Evolutionary conservation across 2,329 filamentous ascomycete species (phyloP), one percentile per base, ranked within the genome.

Genomic region (Monilinia fructigena): DNA sequence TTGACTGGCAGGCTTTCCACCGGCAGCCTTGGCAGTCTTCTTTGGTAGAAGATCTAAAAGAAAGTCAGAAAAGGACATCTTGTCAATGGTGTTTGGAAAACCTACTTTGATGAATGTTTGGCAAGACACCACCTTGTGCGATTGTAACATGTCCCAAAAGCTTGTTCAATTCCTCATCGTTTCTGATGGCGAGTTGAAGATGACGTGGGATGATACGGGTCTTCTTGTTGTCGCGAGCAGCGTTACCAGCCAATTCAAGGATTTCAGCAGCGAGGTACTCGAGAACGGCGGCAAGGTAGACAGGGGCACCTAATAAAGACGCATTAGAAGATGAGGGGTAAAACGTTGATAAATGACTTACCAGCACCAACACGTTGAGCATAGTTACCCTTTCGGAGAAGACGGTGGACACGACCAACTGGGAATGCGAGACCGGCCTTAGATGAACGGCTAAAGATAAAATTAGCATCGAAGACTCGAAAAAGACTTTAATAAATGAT

Each of bases 141-240:
- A 97, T 97, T 79, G 93, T 97, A 82, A 97, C 93, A 80, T 96
- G 92, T 67, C 93, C 93, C 72, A 97, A 86, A 70, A 96, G 89
- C 88, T 97, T 98, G 91, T 98, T 97, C 91, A 98, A 82, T 83
- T 99, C 95, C 87, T 98, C 94, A 81, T 98, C 94, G 84, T 97
- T 97, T 78, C 95, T 90, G 85, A 99, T 99, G 82, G 95, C 95
- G 75, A 99, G 92, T 85, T 99, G 95, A 58, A 99, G 88, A 82
- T 99, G 95, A 82, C 95, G 93, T 73, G 95, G 95, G 70, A 98
- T 99, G 84, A 99, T 99, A 90, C 95, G 93, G 72, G 94, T 99
- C 91, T 98, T 98, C 92, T 99, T 99, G 89, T 98, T 97, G 85
- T 99, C 95, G 76, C 95, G 94, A 72, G 95, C 95, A 77, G 95